Evolutionary conservation across 1,284 basidiomycete species (phyloP).

Genomic region (Moesziomyces sp.): DNA sequence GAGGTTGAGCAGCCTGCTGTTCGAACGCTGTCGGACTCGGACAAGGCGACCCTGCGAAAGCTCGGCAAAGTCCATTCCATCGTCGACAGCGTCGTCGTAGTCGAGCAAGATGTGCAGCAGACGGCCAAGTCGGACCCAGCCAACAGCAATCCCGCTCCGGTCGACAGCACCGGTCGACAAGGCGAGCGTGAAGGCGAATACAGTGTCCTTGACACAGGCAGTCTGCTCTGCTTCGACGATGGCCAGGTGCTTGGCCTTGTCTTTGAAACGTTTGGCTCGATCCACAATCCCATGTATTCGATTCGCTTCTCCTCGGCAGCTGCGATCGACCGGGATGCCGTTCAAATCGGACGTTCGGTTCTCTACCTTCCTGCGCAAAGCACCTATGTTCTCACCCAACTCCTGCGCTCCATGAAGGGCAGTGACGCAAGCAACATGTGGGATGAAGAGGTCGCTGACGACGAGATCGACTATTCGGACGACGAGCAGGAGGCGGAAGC

Average conservation of each 20-base stretch:
- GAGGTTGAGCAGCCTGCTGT: slow-evolving; percentile 41
- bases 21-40: slow-evolving; percentile 29
- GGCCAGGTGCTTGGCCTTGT: slow-evolving; percentile 84
- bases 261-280: slow-evolving; percentile 90
- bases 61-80: slow-evolving; percentile 62
- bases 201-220: slow-evolving; percentile 85
- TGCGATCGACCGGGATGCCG: slow-evolving; percentile 59
- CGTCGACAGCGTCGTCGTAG: slow-evolving; percentile 61
- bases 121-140: slow-evolving; percentile 4
- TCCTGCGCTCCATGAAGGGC: slow-evolving; percentile 76
- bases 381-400: slow-evolving; percentile 79
- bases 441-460: slow-evolving; percentile 85
- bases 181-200: slow-evolving; percentile 55
- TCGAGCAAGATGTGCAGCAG: slow-evolving; percentile 56
- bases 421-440: slow-evolving; percentile 91
- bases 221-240: slow-evolving; percentile 85
- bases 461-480: slow-evolving; percentile 88
- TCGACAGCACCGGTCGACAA: slow-evolving; percentile 45
- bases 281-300: slow-evolving; percentile 83
- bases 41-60: slow-evolving; percentile 39
- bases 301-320: slow-evolving; percentile 71
- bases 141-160: slow-evolving; percentile 16
- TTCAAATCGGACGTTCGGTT: slow-evolving; percentile 68
- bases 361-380: slow-evolving; percentile 82
- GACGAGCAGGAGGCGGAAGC: slow-evolving; percentile 84